Conservation (phyloP, 768 basidiomycete genomes). For the Mycena polygramma region DNA sequence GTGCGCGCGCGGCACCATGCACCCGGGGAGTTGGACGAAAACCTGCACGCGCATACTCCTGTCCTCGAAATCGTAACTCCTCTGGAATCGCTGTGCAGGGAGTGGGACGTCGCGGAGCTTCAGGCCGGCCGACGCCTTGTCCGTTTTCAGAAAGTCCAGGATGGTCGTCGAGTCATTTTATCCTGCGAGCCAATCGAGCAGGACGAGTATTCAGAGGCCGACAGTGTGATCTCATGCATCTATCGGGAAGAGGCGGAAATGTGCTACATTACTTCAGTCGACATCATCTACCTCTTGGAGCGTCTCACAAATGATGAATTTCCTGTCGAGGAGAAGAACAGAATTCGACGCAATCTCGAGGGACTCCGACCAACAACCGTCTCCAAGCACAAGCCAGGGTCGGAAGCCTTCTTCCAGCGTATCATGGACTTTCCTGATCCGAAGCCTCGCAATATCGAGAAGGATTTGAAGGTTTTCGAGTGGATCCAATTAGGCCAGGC, state of each 20-base stretch:
- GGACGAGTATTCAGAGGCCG: slow-evolving; percentile 77
- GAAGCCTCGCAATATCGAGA: slow-evolving; percentile 96
- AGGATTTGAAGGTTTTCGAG: slow-evolving; percentile 92
- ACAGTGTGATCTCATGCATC: slow-evolving; percentile 95
- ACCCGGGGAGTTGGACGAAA: slow-evolving; percentile 49
- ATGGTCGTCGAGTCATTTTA: slow-evolving; percentile 81
- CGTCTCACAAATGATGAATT: slow-evolving; percentile 81
- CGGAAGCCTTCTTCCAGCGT: slow-evolving; percentile 90
- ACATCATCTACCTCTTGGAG: slow-evolving; percentile 94
- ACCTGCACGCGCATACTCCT: slow-evolving; percentile 64
- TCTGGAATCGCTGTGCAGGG: slow-evolving; percentile 65
- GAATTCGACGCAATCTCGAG: slow-evolving; percentile 94
- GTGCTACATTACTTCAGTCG: slow-evolving; percentile 94
- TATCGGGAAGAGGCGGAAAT: slow-evolving; percentile 81
- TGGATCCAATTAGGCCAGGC: slow-evolving; percentile 81
- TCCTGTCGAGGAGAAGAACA: slow-evolving; percentile 96
- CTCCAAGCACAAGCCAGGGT: slow-evolving; percentile 85
- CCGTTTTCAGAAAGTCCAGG: slow-evolving; percentile 84
- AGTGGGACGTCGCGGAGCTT: slow-evolving; percentile 77
- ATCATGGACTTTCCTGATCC: slow-evolving; percentile 98
- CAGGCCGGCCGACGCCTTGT: slow-evolving; percentile 84
- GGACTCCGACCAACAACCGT: slow-evolving; percentile 92
- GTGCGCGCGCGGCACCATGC: slow-evolving; percentile 56
- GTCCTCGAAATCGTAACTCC: slow-evolving; percentile 73
- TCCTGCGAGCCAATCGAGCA: slow-evolving; percentile 83